phyloP scores from a whole-genome alignment of 768 basidiomycete species.

The Hericium rajendrae region DNA sequence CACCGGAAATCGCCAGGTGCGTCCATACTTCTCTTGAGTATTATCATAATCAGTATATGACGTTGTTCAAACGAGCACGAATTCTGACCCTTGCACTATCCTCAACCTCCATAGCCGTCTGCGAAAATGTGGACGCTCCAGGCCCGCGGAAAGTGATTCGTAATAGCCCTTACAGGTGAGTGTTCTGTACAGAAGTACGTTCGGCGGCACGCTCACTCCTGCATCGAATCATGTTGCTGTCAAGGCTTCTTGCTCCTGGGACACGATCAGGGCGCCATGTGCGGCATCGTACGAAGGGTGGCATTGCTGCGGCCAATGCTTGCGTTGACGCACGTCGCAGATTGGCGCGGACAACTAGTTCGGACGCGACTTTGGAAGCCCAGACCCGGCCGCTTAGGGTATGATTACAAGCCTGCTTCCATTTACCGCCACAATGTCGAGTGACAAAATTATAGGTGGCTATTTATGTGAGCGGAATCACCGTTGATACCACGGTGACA shows the following conservation, averaged over 20 bases:
- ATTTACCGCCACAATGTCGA: neutral
- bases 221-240: neutral
- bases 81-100: no score
- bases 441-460: neutral
- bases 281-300: neutral
- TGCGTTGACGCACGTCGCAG: neutral
- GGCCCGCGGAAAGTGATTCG: neutral
- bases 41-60: no score
- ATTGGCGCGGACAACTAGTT: neutral
- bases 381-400: neutral
- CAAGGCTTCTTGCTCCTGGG: neutral
- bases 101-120: no score
- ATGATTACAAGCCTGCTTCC: neutral
- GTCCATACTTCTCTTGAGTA: no score
- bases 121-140: no score
- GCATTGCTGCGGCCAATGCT: neutral
- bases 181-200: neutral
- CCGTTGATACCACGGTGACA: neutral
- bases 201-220: neutral
- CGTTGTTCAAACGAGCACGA: no score
- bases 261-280: constrained; percentile 12
- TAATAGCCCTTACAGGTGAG: neutral
- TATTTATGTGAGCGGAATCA: neutral
- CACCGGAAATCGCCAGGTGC: no score
- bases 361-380: neutral